Evolutionary conservation across 257 asterid genomes (phyloP).

Genomic region (Nicotiana knightiana): DNA sequence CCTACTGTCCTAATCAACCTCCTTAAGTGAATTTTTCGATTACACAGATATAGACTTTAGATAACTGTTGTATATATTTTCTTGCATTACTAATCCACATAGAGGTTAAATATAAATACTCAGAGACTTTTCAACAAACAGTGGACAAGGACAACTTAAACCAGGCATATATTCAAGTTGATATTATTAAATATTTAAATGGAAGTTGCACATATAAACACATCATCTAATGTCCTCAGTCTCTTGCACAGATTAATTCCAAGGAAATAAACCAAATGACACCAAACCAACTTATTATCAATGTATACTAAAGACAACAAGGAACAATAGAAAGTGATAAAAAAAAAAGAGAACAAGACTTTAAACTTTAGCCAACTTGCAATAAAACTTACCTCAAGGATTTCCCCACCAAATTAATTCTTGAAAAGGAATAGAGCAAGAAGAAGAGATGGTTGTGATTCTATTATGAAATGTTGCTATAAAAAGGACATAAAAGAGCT

Average conservation of each 20-base stretch:
- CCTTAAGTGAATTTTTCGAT: not conserved
- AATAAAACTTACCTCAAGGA: constrained; percentile 10
- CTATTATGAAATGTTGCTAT: not conserved
- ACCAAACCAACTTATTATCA: not conserved
- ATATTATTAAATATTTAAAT: too few relatives aligned
- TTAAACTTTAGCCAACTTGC: not conserved
- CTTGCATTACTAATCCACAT: not conserved
- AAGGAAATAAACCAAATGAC: not conserved
- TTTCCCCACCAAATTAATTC: not conserved
- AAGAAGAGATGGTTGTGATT: not conserved
- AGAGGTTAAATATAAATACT: not conserved
- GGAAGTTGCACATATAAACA: too few relatives aligned
- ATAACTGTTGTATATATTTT: not conserved
- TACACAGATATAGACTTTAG: not conserved
- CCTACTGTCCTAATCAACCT: not conserved
- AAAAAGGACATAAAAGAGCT: not conserved
- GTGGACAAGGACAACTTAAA: not conserved
- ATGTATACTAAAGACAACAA: not conserved
- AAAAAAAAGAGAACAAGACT: not conserved
- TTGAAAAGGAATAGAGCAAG: not conserved
- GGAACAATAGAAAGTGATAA: not conserved
- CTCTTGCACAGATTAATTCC: not conserved
- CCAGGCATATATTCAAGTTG: not conserved
- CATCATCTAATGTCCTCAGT: not conserved
- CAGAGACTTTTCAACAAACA: not conserved